Evolutionary conservation across 306 rosid species (phyloP).

Genomic region (Dicorynia guianensis): DNA sequence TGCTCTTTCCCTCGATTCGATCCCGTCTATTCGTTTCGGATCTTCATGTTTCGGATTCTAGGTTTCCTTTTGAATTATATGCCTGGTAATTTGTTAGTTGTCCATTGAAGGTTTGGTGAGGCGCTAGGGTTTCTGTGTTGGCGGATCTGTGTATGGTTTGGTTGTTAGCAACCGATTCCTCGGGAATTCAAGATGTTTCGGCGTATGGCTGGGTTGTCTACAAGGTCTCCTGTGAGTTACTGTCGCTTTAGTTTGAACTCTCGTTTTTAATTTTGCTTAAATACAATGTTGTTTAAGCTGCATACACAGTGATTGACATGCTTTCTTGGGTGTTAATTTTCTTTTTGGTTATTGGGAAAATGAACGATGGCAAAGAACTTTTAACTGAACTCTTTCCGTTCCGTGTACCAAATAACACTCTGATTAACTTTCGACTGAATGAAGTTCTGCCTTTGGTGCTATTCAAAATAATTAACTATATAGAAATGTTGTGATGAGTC

Average conservation of each 20-base stretch:
- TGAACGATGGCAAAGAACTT: constrained; percentile 35
- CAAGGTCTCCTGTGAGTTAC: constrained; percentile 93
- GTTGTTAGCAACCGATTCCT: constrained; percentile 26
- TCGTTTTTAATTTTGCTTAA: neutral
- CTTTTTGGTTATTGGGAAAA: constrained; percentile 25
- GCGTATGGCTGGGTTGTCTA: constrained; percentile 98
- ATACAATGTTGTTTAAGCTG: constrained; percentile 2
- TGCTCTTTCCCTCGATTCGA: constrained; percentile 61
- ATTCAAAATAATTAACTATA: neutral
- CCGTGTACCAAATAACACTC: neutral
- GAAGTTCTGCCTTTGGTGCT: neutral
- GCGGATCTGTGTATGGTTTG: constrained; percentile 69
- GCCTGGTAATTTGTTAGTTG: constrained; percentile 38
- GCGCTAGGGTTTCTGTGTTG: constrained; percentile 76
- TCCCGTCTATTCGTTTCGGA: constrained; percentile 48
- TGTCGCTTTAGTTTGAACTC: neutral
- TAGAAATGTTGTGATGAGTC: neutral
- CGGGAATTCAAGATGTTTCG: constrained; percentile 80
- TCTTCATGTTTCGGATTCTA: constrained; percentile 45
- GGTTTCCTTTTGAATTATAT: constrained; percentile 50
- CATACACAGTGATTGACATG: constrained; percentile 12
- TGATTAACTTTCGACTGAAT: neutral
- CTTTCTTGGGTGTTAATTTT: neutral
- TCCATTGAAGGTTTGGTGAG: constrained; percentile 38
- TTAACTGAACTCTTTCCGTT: neutral